Evolutionary conservation across 371 early-diverging fungal genomes (phyloP).

Genomic region (Capillidium heterosporum): DNA sequence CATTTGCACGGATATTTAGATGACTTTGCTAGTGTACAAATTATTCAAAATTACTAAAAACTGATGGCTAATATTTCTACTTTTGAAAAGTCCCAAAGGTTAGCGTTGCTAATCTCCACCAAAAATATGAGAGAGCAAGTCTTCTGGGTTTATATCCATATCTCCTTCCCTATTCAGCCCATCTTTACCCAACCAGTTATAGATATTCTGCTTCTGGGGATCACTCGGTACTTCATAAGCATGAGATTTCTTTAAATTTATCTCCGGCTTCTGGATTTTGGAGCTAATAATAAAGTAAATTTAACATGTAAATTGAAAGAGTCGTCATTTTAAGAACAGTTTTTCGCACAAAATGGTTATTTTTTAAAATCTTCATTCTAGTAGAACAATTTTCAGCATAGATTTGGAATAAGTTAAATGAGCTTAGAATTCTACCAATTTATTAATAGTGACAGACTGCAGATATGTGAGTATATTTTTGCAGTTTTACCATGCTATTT

Average conservation of each 20-base stretch:
- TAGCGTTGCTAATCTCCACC: conserved; percentile 25
- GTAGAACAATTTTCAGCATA: too few relatives aligned
- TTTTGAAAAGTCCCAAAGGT: conserved; percentile 48
- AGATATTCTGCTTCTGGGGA: conserved; percentile 63
- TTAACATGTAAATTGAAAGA: neutral
- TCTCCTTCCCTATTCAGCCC: conserved; percentile 36
- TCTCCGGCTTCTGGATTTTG: conserved; percentile 60
- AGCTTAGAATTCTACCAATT: too few relatives aligned
- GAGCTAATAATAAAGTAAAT: conserved; percentile 4
- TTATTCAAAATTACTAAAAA: conserved; percentile 70
- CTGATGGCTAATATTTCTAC: conserved; percentile 55
- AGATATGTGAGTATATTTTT: too few relatives aligned
- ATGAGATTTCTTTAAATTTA: conserved; percentile 83
- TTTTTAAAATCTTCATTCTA: too few relatives aligned
- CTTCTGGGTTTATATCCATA: conserved; percentile 57
- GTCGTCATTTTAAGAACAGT: too few relatives aligned
- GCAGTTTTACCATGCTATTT: too few relatives aligned
- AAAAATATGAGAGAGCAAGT: conserved; percentile 72
- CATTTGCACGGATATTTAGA: conserved; percentile 58
- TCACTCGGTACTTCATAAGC: conserved; percentile 93
- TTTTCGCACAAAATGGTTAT: too few relatives aligned
- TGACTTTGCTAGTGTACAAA: conserved; percentile 68
- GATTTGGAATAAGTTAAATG: too few relatives aligned
- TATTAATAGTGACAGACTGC: too few relatives aligned
- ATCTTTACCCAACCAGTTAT: conserved; percentile 77